Percentiles rank a stretch among this genome's conserved stretches.
Evolutionary conservation across 345 rosid genomes (phyloP).

Genomic region (Populus ilicifolia): DNA sequence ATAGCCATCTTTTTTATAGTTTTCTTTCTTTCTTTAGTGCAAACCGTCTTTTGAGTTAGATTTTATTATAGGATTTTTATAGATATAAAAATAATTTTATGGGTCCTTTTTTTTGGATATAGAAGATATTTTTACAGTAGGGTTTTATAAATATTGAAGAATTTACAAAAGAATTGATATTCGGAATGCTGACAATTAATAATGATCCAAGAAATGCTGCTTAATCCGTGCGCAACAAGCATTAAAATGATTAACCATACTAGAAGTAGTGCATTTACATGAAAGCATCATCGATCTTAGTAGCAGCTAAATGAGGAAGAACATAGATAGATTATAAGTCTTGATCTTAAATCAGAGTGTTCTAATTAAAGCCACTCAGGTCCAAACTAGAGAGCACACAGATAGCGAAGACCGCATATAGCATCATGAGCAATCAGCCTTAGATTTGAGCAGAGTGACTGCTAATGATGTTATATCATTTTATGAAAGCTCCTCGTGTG

Average conservation of each 20-base stretch:
- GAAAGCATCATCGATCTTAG: not conserved
- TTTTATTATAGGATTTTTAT: too few species aligned
- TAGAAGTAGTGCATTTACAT: slow-evolving; percentile 2
- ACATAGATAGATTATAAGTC: slow-evolving; percentile 6
- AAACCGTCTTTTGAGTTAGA: too few species aligned
- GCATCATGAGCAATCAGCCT: slow-evolving; percentile 99
- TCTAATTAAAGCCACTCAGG: not conserved
- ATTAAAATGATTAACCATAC: slow-evolving; percentile 8
- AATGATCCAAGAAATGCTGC: not conserved
- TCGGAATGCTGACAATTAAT: not conserved
- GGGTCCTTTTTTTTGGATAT: too few species aligned
- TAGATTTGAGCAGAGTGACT: slow-evolving; percentile 79
- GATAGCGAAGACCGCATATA: slow-evolving; percentile 53
- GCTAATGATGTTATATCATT: slow-evolving; percentile 93
- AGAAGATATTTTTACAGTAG: too few species aligned
- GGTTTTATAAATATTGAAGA: too few species aligned
- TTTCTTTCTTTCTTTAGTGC: too few species aligned
- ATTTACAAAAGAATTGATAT: too few species aligned
- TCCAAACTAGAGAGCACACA: not conserved
- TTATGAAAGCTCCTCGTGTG: not conserved
- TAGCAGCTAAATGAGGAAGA: not conserved
- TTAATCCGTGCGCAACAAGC: not conserved
- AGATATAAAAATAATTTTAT: too few species aligned
- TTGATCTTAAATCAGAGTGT: not conserved
- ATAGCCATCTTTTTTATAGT: too few species aligned